These are phyloP conservation scores for Chloropicon primus DNA, from an alignment of 139 green algal species.

Conservation along the genomic window DNA sequence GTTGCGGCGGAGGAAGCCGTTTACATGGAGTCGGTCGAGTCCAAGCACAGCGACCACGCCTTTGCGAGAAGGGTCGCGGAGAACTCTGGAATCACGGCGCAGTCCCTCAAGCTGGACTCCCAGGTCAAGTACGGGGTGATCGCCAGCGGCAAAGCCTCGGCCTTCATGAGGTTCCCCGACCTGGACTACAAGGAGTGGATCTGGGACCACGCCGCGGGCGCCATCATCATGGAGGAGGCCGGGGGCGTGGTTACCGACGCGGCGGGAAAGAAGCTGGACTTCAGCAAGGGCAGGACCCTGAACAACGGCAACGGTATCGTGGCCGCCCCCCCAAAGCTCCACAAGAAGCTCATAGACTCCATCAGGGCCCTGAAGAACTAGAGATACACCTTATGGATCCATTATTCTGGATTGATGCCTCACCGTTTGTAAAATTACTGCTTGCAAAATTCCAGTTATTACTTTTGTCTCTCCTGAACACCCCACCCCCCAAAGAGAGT, in stretches of 20 bases:
- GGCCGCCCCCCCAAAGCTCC: slow-evolving; percentile 32
- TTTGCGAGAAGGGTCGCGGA: slow-evolving; percentile 26
- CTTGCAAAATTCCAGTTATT: too few species aligned
- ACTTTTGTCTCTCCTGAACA: too few species aligned
- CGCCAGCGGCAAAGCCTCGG: slow-evolving; percentile 54
- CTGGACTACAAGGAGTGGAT: slow-evolving; percentile 77
- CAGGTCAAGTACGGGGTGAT: slow-evolving; percentile 84
- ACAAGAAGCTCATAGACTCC: slow-evolving; percentile 27
- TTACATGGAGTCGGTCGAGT: neutral
- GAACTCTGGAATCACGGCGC: neutral
- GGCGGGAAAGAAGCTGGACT: slow-evolving; percentile 39
- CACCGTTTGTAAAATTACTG: too few species aligned
- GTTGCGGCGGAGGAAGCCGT: neutral
- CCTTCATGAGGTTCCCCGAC: slow-evolving; percentile 83
- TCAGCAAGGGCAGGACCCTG: slow-evolving; percentile 43
- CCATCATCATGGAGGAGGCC: slow-evolving; percentile 69
- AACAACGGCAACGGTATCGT: slow-evolving; percentile 40
- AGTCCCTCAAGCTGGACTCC: slow-evolving; percentile 24
- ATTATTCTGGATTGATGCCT: too few species aligned
- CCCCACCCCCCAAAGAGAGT: too few species aligned
- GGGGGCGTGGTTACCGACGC: slow-evolving; percentile 51
- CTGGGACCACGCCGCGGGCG: slow-evolving; percentile 78
- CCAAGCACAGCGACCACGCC: slow-evolving; percentile 44
- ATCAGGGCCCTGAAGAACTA: neutral
- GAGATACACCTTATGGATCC: too few species aligned